These are phyloP conservation scores for Aspergillus olivimuriae DNA, from an alignment of 495 filamentous ascomycete genomes.

Conservation along the genomic window DNA sequence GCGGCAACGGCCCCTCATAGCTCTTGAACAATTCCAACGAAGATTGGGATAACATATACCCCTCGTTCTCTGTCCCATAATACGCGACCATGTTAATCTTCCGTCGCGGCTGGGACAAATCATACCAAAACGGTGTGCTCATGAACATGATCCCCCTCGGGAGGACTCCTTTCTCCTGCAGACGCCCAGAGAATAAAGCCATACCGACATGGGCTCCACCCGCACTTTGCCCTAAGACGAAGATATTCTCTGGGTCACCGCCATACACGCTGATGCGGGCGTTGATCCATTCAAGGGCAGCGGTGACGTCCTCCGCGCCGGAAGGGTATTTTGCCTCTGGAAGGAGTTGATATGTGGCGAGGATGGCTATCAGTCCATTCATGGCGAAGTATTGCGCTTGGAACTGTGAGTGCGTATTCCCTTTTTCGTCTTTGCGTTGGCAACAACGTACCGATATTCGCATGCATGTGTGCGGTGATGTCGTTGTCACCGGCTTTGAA, in stretches of 20 bases:
- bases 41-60: background rate
- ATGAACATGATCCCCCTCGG: constrained; percentile 1
- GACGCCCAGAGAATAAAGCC: background rate
- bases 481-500: constrained; percentile 3
- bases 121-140: constrained; percentile 4
- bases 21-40: background rate
- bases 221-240: constrained; percentile 4
- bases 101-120: background rate
- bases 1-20: background rate
- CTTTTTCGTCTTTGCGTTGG: no score
- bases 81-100: constrained; percentile 4
- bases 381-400: constrained; percentile 5
- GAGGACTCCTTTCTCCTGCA: background rate
- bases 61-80: background rate
- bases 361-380: background rate
- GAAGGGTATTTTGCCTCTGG: background rate
- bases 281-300: constrained; percentile 2
- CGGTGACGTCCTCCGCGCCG: constrained; percentile 1
- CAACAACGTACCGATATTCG: constrained; percentile 2
- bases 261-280: background rate
- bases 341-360: constrained; percentile 4
- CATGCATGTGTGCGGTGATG: constrained; percentile 3
- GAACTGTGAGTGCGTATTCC: no score
- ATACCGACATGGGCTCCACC: constrained; percentile 3
- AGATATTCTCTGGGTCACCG: background rate